phyloP scores from a whole-genome alignment of 2,329 filamentous ascomycete genomes.

The Davidsoniella eucalypti region DNA sequence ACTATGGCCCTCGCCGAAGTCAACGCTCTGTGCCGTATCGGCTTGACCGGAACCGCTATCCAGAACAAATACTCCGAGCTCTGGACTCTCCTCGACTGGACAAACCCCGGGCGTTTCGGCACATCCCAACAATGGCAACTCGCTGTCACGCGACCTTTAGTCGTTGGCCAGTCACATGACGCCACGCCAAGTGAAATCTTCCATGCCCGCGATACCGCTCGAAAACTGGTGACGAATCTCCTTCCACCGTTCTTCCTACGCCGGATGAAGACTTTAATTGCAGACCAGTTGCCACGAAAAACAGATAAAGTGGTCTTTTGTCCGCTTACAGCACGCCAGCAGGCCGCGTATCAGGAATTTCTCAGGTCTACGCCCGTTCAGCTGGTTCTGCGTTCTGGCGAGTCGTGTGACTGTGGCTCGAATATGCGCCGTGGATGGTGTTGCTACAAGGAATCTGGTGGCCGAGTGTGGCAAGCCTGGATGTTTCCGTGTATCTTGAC shows the following conservation, averaged over 20 bases:
- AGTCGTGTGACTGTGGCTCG: slow-evolving; percentile 50
- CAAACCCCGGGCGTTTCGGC: slow-evolving; percentile 61
- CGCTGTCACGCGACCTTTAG: slow-evolving; percentile 63
- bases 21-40: slow-evolving; percentile 83
- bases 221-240: slow-evolving; percentile 71
- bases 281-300: slow-evolving; percentile 86
- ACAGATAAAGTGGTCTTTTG: slow-evolving; percentile 91
- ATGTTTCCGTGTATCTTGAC: slow-evolving; percentile 76
- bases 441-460: slow-evolving; percentile 43
- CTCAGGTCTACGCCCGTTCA: slow-evolving; percentile 41
- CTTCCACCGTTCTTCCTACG: slow-evolving; percentile 81
- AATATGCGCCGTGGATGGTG: slow-evolving; percentile 62
- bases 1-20: slow-evolving; percentile 79
- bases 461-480: slow-evolving; percentile 52
- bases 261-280: slow-evolving; percentile 83
- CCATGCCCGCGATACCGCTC: slow-evolving; percentile 62
- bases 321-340: slow-evolving; percentile 67
- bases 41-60: slow-evolving; percentile 86
- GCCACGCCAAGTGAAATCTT: slow-evolving; percentile 72
- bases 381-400: slow-evolving; percentile 41
- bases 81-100: slow-evolving; percentile 94
- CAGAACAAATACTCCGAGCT: slow-evolving; percentile 97
- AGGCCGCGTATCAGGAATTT: slow-evolving; percentile 67
- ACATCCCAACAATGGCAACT: slow-evolving; percentile 58
- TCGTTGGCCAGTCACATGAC: slow-evolving; percentile 81